Evolutionary conservation across 345 rosid species (phyloP).

Genomic region (Microthlaspi erraticum): DNA sequence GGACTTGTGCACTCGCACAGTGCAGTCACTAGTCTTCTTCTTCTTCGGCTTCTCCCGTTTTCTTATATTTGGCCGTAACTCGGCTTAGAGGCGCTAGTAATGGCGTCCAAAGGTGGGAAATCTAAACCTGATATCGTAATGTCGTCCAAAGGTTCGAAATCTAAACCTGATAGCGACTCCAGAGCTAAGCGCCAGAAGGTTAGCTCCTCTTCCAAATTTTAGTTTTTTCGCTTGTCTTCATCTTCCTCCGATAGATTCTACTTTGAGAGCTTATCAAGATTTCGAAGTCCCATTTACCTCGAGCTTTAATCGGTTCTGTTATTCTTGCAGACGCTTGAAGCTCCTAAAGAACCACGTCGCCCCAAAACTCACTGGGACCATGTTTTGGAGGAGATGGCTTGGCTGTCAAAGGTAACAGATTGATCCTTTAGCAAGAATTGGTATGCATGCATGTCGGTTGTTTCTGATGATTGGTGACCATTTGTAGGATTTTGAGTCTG

Average conservation of each 20-base stretch:
- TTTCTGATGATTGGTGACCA: constrained; percentile 40
- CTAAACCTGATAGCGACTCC: constrained; percentile 78
- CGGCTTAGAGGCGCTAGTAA: constrained; percentile 17
- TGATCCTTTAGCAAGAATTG: not conserved
- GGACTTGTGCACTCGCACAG: constrained; percentile 1
- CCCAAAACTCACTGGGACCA: constrained; percentile 99
- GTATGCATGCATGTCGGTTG: constrained; percentile 33
- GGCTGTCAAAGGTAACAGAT: constrained; percentile 88
- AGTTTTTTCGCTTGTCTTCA: constrained; percentile 2
- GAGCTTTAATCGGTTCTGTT: constrained; percentile 2
- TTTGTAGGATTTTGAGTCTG: constrained; percentile 93
- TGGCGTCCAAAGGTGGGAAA: constrained; percentile 46
- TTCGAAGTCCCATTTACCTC: not conserved
- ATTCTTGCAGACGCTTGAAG: constrained; percentile 78
- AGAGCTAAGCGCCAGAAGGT: constrained; percentile 94
- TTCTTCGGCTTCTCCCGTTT: not conserved
- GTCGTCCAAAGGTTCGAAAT: constrained; percentile 34
- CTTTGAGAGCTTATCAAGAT: constrained; percentile 8
- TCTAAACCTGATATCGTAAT: constrained; percentile 69
- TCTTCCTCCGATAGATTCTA: not conserved
- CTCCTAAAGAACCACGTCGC: constrained; percentile 90
- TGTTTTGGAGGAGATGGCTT: constrained; percentile 96
- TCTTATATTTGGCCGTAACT: not conserved
- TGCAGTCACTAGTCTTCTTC: constrained; percentile 13
- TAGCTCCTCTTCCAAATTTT: constrained; percentile 16